Base-by-base conservation (phyloP, 2,329 filamentous ascomycete species). In the Dothidotthia symphoricarpi region DNA sequence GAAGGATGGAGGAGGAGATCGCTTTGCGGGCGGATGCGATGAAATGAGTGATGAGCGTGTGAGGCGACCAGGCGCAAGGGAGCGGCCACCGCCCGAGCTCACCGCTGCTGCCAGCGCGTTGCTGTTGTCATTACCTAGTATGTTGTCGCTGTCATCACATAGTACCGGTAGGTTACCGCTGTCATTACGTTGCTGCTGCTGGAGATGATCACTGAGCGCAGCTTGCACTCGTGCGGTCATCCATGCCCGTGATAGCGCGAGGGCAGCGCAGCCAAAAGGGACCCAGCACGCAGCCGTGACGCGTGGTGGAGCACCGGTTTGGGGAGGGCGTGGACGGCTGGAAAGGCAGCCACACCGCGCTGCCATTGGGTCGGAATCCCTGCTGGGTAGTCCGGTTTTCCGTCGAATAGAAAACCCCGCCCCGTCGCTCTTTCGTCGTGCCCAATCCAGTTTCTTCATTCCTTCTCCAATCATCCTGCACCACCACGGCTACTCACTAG, bases 401-500 rank as follows among this genome's bases (percentile, higher is more conserved):
- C 39, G 36, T 39, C 34, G 35, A 51, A 49, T 47, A 39, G 34
- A 47, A 47, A 52, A 47, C 45, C 36, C 47, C 42, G 46, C 40
- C 44, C 19, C 41, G 30, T 39, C 49, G 45, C 49, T 53, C 53
- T 39, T 52, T 51, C 48, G 40, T 45, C 41, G 35, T 36, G 34
- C 42, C 56, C 58, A 59, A 60, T 58, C 54, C 48, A 39, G 39
- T 41, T 45, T 43, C 51, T 49, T 47, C 41, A 24, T 49, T 47
- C 39, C 43, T 41, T 49, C 41, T 55, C 59, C 56, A 59, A 56
- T 61, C 57, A 53, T 39, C 47, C 42, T 51, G 50, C 51, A 54
- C 43, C 49, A 52, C 40, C 38, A 43, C 45, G 35, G 31, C 43
- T 36, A 40, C 39, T 42, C 24, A 43, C 45, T 49, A 49, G 41